Evolutionary conservation across 176 grass and related monocot species (phyloP).

Genomic region (Phyllostachys edulis): DNA sequence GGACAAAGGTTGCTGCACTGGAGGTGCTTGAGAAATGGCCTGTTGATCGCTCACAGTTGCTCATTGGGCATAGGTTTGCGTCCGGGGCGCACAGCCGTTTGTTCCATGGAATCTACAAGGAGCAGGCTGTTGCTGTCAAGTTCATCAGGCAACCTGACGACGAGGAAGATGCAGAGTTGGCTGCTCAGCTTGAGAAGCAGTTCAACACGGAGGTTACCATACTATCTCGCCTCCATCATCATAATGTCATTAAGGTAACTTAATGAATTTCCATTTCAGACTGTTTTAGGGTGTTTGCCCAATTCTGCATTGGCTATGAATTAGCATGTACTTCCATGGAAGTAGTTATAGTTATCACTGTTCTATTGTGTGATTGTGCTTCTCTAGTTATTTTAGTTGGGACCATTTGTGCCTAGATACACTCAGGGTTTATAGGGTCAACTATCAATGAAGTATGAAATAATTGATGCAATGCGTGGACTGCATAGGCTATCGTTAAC

Average conservation of each 20-base stretch:
- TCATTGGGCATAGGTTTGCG: slow-evolving; percentile 71
- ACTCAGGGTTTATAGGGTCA: background rate
- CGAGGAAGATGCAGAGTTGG: slow-evolving; percentile 62
- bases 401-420: background rate
- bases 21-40: slow-evolving; percentile 51
- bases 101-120: slow-evolving; percentile 78
- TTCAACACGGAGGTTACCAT: slow-evolving; percentile 74
- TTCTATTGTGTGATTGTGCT: background rate
- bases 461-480: background rate
- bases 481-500: background rate
- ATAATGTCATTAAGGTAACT: slow-evolving; percentile 88
- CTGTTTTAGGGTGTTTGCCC: background rate
- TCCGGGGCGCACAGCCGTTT: slow-evolving; percentile 70
- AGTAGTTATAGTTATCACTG: background rate
- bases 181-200: slow-evolving; percentile 76
- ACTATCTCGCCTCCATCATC: slow-evolving; percentile 67
- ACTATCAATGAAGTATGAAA: background rate
- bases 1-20: slow-evolving; percentile 44
- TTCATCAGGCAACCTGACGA: slow-evolving; percentile 57
- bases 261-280: background rate
- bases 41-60: slow-evolving; percentile 67
- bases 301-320: slow-evolving; percentile 4
- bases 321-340: background rate
- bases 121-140: slow-evolving; percentile 74
- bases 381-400: slow-evolving; percentile 1